phyloP scores from a whole-genome alignment of 2,329 filamentous ascomycete genomes.

The Fusarium nematophilum region DNA sequence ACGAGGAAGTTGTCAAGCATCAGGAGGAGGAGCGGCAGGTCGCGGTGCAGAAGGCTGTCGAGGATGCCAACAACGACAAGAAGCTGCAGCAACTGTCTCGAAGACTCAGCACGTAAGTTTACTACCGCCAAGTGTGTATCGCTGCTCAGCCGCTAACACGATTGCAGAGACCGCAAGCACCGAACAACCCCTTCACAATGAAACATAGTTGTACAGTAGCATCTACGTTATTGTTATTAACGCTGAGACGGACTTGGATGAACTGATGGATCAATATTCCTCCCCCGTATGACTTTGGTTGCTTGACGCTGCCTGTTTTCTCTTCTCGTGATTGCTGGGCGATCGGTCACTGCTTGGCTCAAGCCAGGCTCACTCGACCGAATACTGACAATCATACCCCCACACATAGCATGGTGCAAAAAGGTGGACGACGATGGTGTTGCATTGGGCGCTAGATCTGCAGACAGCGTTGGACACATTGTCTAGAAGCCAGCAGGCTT shows the following conservation, averaged over 20 bases:
- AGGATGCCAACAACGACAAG: slow-evolving; percentile 92
- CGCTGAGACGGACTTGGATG: slow-evolving; percentile 34
- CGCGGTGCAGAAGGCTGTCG: slow-evolving; percentile 85
- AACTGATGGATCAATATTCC: slow-evolving; percentile 33
- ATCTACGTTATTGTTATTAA: slow-evolving; percentile 39
- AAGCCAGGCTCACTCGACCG: slow-evolving; percentile 9
- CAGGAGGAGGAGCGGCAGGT: slow-evolving; percentile 83
- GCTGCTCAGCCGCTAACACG: background rate
- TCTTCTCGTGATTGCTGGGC: slow-evolving; percentile 35
- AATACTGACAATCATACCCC: slow-evolving; percentile 20
- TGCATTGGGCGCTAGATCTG: slow-evolving; percentile 38
- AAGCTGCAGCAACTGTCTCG: slow-evolving; percentile 87
- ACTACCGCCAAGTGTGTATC: background rate
- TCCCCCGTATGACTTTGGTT: slow-evolving; percentile 29
- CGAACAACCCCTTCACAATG: slow-evolving; percentile 41
- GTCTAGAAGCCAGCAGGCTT: slow-evolving; percentile 37
- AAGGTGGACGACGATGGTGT: slow-evolving; percentile 33
- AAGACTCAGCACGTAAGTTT: slow-evolving; percentile 89
- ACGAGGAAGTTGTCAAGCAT: slow-evolving; percentile 89
- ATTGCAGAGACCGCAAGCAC: slow-evolving; percentile 44
- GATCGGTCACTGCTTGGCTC: slow-evolving; percentile 22
- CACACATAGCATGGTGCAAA: slow-evolving; percentile 29
- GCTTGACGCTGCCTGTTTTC: slow-evolving; percentile 32
- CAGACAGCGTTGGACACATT: slow-evolving; percentile 36
- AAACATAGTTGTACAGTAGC: slow-evolving; percentile 42